Conservation (phyloP, 1,139 yeast species). For the Arxiozyma heterogenica region DNA sequence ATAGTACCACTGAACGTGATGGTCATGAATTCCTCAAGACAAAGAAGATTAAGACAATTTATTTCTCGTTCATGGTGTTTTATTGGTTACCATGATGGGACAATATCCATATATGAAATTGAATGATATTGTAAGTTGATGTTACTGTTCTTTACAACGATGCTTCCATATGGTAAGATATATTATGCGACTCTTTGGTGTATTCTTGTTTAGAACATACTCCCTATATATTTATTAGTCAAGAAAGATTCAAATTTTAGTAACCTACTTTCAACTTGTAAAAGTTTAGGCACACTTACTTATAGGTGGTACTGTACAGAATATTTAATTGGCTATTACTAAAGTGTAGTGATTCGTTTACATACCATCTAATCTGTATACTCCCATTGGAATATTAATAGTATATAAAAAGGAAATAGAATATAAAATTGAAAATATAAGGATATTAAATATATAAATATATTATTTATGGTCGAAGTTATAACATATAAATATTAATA, state of each 20-base stretch:
- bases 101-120: constrained; percentile 15
- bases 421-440: too few relatives aligned
- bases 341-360: neutral
- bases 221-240: neutral
- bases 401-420: too few relatives aligned
- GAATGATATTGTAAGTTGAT: neutral
- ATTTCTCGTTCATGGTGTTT: constrained; percentile 19
- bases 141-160: neutral
- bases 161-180: neutral
- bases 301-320: too few relatives aligned
- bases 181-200: neutral
- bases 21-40: constrained; percentile 2
- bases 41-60: constrained; percentile 14
- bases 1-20: constrained; percentile 6
- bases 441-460: too few relatives aligned
- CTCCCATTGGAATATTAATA: neutral
- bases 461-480: neutral
- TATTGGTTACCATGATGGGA: constrained; percentile 29
- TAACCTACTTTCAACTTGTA: neutral
- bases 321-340: too few relatives aligned
- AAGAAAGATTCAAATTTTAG: neutral
- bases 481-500: too few relatives aligned
- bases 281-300: neutral
- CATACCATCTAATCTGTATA: too few relatives aligned
- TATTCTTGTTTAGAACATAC: neutral